These are phyloP conservation scores for Erysimum cheiri DNA, from an alignment of 441 rosid genomes.

Conservation along the genomic window DNA sequence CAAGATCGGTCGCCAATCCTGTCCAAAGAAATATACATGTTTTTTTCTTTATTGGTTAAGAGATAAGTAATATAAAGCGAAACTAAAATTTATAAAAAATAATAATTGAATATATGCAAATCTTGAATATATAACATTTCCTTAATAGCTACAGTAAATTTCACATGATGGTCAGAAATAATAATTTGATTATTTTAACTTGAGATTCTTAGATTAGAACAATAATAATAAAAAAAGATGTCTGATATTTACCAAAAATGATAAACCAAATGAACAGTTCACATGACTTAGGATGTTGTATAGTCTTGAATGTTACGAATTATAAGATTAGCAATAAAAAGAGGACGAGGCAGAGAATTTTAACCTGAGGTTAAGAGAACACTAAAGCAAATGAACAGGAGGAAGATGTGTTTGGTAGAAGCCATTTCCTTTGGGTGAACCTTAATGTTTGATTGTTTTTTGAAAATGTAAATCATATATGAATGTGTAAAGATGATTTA, in stretches of 20 bases:
- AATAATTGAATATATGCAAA: not conserved
- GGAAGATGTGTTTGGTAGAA: not conserved
- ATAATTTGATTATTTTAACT: too few relatives aligned
- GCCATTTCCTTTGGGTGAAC: too few relatives aligned
- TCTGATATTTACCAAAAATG: not conserved
- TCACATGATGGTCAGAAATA: too few relatives aligned
- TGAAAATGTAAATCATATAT: too few relatives aligned
- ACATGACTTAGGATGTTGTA: not conserved
- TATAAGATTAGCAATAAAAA: too few relatives aligned
- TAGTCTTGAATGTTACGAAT: not conserved
- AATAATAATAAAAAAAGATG: too few relatives aligned
- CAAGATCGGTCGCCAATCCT: not conserved
- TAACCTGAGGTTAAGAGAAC: not conserved
- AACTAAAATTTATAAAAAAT: too few relatives aligned
- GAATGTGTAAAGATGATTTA: too few relatives aligned
- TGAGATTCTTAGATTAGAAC: too few relatives aligned
- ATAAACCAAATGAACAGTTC: not conserved
- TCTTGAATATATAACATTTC: too few relatives aligned
- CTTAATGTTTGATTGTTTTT: too few relatives aligned
- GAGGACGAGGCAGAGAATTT: not conserved
- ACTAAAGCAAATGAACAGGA: not conserved
- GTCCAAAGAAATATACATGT: not conserved
- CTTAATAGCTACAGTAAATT: too few relatives aligned
- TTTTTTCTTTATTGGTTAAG: not conserved
- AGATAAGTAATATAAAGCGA: not conserved